Conservation (phyloP, 345 rosid genomes). For the Camelina laxa region DNA sequence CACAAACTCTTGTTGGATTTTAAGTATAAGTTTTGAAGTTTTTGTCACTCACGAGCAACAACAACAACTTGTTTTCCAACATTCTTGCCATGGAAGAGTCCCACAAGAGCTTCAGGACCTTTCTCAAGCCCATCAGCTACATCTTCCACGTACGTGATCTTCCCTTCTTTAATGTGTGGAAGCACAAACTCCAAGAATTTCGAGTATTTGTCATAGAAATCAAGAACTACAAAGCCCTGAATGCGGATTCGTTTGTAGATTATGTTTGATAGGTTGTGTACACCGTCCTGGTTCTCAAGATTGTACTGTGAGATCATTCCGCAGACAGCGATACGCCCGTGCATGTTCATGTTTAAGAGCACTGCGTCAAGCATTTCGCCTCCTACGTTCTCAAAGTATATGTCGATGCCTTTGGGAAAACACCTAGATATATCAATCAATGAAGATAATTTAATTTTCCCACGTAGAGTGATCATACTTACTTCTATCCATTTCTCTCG, state of each 20-base stretch:
- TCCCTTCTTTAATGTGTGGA: constrained; percentile 51
- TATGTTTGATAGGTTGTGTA: constrained; percentile 38
- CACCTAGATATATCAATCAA: constrained; percentile 16
- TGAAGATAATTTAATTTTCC: background rate
- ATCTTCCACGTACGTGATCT: constrained; percentile 63
- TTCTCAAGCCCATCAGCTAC: constrained; percentile 60
- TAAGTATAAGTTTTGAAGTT: background rate
- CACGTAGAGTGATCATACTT: background rate
- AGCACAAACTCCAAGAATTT: constrained; percentile 51
- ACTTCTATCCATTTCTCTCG: background rate
- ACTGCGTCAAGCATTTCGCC: constrained; percentile 65
- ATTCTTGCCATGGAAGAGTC: constrained; percentile 61
- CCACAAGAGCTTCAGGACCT: constrained; percentile 56
- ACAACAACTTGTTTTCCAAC: constrained; percentile 62
- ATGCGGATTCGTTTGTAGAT: constrained; percentile 46
- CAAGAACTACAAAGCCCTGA: constrained; percentile 48
- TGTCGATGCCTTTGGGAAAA: constrained; percentile 57
- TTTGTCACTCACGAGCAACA: constrained; percentile 37
- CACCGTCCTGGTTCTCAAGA: constrained; percentile 50
- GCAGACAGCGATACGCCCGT: constrained; percentile 51
- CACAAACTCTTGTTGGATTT: background rate
- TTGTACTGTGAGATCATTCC: constrained; percentile 72
- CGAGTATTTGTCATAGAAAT: constrained; percentile 51
- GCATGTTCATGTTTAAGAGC: constrained; percentile 51
- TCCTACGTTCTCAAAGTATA: constrained; percentile 59